A percentile compares a stretch with the other conserved stretches of the same genome.
Evolutionary conservation across 148 eudicot species (phyloP).

Genomic region (Rhododendron vialii): DNA sequence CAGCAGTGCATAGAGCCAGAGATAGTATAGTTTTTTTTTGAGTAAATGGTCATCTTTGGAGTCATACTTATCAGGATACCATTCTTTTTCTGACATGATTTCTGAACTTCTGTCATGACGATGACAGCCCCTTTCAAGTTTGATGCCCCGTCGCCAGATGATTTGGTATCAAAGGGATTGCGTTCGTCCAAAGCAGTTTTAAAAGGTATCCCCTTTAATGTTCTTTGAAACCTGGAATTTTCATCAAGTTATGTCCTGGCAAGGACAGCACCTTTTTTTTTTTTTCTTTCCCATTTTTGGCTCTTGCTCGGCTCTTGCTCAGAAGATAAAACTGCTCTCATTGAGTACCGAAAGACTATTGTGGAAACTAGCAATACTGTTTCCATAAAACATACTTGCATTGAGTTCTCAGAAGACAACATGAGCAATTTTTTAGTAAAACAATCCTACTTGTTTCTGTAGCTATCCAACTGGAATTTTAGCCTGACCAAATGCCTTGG

Average conservation of each 20-base stretch:
- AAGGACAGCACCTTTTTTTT: background rate
- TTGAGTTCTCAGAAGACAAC: background rate
- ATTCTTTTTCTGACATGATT: background rate
- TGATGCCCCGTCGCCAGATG: slow-evolving; percentile 85
- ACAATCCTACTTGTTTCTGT: background rate
- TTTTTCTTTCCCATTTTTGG: background rate
- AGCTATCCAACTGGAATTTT: background rate
- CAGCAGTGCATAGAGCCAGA: background rate
- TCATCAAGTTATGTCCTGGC: background rate
- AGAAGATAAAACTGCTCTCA: background rate
- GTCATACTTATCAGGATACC: background rate
- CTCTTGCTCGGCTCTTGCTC: background rate
- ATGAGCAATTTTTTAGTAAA: background rate
- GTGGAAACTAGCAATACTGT: background rate
- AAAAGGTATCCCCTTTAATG: slow-evolving; percentile 44
- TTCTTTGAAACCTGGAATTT: background rate
- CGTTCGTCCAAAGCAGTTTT: slow-evolving; percentile 31
- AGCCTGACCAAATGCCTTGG: background rate
- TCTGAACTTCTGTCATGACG: slow-evolving; percentile 22
- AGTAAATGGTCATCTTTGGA: background rate
- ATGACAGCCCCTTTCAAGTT: slow-evolving; percentile 83
- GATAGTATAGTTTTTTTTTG: background rate
- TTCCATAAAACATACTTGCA: background rate
- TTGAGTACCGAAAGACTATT: background rate
- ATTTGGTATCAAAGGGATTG: slow-evolving; percentile 53